Evolutionary conservation across 2,329 filamentous ascomycete genomes (phyloP).

Genomic region (Grosmannia clavigera): DNA sequence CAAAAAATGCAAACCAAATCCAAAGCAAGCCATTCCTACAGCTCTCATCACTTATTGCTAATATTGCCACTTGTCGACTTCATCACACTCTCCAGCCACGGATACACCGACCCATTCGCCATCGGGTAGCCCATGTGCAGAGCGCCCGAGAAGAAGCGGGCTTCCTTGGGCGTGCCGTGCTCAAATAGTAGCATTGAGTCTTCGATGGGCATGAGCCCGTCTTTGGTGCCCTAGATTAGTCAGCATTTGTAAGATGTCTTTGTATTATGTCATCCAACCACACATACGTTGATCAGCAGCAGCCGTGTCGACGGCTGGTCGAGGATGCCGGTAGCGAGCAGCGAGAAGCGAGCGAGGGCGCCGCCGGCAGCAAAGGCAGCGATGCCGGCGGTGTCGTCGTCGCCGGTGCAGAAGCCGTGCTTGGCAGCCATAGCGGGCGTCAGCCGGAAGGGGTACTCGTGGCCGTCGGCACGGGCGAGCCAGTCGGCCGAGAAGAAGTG

Average conservation of each 20-base stretch:
- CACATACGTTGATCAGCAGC: conserved; percentile 45
- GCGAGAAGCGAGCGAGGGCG: conserved; percentile 48
- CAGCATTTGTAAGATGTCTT: too few species aligned
- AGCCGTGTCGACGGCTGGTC: conserved; percentile 42
- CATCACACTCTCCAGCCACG: conserved; percentile 49
- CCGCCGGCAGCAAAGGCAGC: conserved; percentile 27
- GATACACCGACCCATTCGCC: conserved; percentile 44
- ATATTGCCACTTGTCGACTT: conserved; percentile 9
- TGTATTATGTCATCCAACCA: not conserved
- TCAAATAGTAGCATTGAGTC: conserved; percentile 53
- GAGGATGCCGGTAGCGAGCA: conserved; percentile 47
- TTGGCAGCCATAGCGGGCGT: conserved; percentile 46
- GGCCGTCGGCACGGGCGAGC: conserved; percentile 48
- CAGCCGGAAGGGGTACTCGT: conserved; percentile 53
- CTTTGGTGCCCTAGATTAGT: conserved; percentile 38
- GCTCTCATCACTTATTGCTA: not conserved
- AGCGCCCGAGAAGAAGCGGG: conserved; percentile 46
- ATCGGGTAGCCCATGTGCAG: conserved; percentile 58
- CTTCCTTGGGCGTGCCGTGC: conserved; percentile 53
- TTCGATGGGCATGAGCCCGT: conserved; percentile 57
- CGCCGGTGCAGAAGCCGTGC: conserved; percentile 39
- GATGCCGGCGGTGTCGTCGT: conserved; percentile 30
- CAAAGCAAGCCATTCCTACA: not conserved
- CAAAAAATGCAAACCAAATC: not conserved
- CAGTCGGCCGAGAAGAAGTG: conserved; percentile 47